Base-by-base conservation (phyloP, 2,329 filamentous ascomycete genomes). In the Aspergillus aculeatus region DNA sequence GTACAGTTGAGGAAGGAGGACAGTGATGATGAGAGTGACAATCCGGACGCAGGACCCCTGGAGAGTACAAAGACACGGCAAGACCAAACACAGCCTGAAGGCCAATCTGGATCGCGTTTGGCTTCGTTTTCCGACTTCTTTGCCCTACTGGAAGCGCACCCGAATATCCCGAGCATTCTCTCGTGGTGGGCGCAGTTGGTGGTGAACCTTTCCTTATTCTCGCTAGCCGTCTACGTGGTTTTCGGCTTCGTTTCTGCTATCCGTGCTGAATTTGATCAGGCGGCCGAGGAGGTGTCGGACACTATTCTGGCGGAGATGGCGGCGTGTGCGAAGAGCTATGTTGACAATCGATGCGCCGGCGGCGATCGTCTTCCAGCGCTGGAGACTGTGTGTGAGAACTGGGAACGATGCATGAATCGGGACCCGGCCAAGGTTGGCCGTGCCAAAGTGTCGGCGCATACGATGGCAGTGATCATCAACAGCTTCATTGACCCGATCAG, bases 401-500 rank as follows among this genome's bases (percentile, higher is more conserved):
- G 94, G 94, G 87, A 89, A 64, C 81, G 86, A 32, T 98, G 95
- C 77, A 96, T 96, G 91, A 87, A 88, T 65, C 86, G 89, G 65
- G 91, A 97, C 69, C 88, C 92, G 0, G 83, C 87, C 49, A 86
- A 86, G 58, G 86, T 96, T 58, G 92, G 91, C 66, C 83, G 89
- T 41, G 89, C 94, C 47, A 89, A 88, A 69, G 86, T 96, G 44
- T 91, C 89, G 19, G 93, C 92, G 5, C 89, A 91, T 70, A 95
- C 93, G 26, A 90, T 97, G 71, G 94, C 94, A 0, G 87, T 92
- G 71, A 96, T 99, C 47, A 89, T 98, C 75, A 97, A 98, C 73
- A 89, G 89, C 69, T 97, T 98, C 74, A 88, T 96, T 4, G 92
- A 96, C 68, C 88, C 91, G 5, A 93, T 98, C 75, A 92, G 89